Evolutionary conservation across 371 early-diverging fungal species (phyloP).

Genomic region (Lichtheimia corymbifera): DNA sequence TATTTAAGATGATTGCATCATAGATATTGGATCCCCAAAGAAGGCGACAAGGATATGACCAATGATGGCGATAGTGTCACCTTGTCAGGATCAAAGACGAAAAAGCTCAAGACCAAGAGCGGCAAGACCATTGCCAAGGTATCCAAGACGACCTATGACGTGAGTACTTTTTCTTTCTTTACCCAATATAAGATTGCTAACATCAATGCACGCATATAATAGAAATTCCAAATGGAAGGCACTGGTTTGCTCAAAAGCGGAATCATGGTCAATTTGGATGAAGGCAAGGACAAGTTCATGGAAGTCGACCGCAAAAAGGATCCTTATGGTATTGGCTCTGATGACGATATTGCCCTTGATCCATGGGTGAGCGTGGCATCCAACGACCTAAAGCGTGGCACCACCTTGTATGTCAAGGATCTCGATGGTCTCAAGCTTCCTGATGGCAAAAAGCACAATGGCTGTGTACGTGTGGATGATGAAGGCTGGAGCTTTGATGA

Average conservation of each 20-base stretch:
- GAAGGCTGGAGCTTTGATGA: slow-evolving; percentile 35
- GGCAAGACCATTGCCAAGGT: slow-evolving; percentile 31
- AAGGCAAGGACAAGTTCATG: slow-evolving; percentile 18
- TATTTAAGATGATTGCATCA: no score
- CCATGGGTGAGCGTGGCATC: slow-evolving; percentile 39
- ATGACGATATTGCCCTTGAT: slow-evolving; percentile 15
- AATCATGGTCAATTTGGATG: slow-evolving; percentile 28
- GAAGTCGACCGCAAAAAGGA: slow-evolving; percentile 20
- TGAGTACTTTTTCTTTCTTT: slow-evolving; percentile 4
- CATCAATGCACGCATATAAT: neutral
- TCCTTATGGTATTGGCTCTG: slow-evolving; percentile 24
- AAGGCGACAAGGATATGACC: slow-evolving; percentile 26
- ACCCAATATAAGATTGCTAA: neutral
- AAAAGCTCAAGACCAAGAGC: slow-evolving; percentile 12
- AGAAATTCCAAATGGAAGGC: slow-evolving; percentile 40
- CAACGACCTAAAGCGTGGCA: slow-evolving; percentile 28
- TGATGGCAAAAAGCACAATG: slow-evolving; percentile 40
- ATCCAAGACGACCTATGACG: slow-evolving; percentile 24
- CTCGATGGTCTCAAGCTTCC: slow-evolving; percentile 32
- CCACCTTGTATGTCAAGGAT: slow-evolving; percentile 32
- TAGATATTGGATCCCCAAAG: slow-evolving; percentile 33
- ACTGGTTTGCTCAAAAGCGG: slow-evolving; percentile 29
- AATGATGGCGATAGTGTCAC: slow-evolving; percentile 22
- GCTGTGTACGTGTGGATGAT: slow-evolving; percentile 45
- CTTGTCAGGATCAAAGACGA: slow-evolving; percentile 22